Evolutionary conservation across 179 eudicot genomes (phyloP).

Genomic region (Vitellaria paradoxa): DNA sequence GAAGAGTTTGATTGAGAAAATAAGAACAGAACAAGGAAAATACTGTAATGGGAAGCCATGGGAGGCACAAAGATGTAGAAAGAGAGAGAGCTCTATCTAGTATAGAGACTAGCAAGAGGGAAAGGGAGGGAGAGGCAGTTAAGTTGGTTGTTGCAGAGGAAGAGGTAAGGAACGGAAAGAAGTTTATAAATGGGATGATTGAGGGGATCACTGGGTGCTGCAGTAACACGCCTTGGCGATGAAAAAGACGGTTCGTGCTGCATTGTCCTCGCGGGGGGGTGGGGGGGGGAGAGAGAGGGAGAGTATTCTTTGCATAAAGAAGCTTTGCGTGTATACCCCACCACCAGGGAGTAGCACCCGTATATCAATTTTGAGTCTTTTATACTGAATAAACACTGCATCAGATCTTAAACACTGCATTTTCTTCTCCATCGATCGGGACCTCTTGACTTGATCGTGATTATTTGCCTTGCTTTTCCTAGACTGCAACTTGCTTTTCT

Average conservation of each 20-base stretch:
- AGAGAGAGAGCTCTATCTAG: not conserved
- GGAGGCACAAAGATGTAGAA: not conserved
- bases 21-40: constrained; percentile 26
- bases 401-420: constrained; percentile 16
- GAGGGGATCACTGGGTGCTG: constrained; percentile 34
- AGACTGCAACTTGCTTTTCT: not conserved
- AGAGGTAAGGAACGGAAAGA: constrained; percentile 38
- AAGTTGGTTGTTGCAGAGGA: constrained; percentile 36
- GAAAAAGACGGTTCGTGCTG: constrained; percentile 39
- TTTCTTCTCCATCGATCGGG: not conserved
- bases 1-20: constrained; percentile 28
- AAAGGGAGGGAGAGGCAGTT: constrained; percentile 13
- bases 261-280: constrained; percentile 19
- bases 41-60: constrained; percentile 47
- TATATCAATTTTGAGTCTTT: constrained; percentile 19
- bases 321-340: constrained; percentile 58
- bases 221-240: not conserved
- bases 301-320: constrained; percentile 39
- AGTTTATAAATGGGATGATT: constrained; percentile 60
- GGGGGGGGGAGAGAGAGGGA: constrained; percentile 6
- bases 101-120: not conserved
- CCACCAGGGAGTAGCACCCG: constrained; percentile 39
- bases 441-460: not conserved
- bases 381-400: constrained; percentile 25
- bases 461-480: not conserved